phyloP scores from a whole-genome alignment of 495 filamentous ascomycete genomes.

The Mycothermus thermophilus region DNA sequence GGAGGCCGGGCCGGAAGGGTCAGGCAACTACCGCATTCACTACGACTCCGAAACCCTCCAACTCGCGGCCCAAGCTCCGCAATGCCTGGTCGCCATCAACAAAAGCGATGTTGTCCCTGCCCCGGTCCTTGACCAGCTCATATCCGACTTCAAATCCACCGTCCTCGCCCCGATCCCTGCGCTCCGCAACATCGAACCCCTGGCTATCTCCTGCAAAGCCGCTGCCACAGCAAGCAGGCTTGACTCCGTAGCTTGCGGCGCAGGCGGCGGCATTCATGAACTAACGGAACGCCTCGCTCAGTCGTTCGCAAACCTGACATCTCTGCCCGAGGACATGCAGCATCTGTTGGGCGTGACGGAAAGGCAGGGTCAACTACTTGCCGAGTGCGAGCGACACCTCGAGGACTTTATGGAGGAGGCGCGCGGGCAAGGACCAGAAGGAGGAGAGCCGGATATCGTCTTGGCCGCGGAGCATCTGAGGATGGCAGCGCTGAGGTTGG shows the following conservation, averaged over 20 bases:
- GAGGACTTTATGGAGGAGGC: constrained; percentile 50
- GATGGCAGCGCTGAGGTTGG: constrained; percentile 63
- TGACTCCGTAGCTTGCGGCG: constrained; percentile 24
- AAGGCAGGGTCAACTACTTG: constrained; percentile 70
- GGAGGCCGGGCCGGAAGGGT: constrained; percentile 17
- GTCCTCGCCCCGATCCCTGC: constrained; percentile 20
- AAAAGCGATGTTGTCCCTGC: constrained; percentile 53
- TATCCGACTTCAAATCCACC: constrained; percentile 19
- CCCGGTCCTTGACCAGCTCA: constrained; percentile 13
- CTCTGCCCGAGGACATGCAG: constrained; percentile 44
- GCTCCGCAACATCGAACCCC: constrained; percentile 11
- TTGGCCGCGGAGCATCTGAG: constrained; percentile 84
- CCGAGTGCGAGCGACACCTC: constrained; percentile 54
- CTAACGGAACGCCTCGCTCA: constrained; percentile 53
- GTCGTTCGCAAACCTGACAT: constrained; percentile 62
- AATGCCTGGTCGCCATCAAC: constrained; percentile 63
- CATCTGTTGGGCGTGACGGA: constrained; percentile 83
- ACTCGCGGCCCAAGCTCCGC: constrained; percentile 39
- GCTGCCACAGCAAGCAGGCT: constrained; percentile 10
- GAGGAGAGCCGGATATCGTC: constrained; percentile 50
- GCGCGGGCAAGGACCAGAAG: constrained; percentile 5
- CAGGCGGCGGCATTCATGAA: constrained; percentile 52
- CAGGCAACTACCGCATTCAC: constrained; percentile 22
- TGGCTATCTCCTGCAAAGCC: constrained; percentile 56
- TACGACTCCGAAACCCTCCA: constrained; percentile 36